Conservation (phyloP, 306 rosid species). For the Sicyos edulis region DNA sequence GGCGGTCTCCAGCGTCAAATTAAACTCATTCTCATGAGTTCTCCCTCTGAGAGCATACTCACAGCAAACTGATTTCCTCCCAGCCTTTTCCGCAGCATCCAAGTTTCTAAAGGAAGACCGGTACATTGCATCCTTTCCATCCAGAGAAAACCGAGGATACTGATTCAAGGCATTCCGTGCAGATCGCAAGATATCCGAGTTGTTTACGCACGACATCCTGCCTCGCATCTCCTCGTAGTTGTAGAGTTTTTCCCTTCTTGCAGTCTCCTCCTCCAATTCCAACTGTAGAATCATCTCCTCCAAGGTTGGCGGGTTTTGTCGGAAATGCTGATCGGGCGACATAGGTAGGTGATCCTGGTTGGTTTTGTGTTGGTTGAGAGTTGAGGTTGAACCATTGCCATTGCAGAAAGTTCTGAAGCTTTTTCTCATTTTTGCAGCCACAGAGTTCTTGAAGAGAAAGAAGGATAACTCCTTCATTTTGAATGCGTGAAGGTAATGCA, state of each 20-base stretch:
- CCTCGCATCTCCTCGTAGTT: conserved; percentile 28
- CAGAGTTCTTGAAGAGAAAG: conserved; percentile 58
- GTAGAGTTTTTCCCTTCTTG: conserved; percentile 39
- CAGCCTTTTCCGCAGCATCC: conserved; percentile 18
- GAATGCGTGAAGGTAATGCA: conserved; percentile 18
- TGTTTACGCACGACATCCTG: conserved; percentile 72
- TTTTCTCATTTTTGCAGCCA: conserved; percentile 75
- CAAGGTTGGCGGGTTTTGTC: conserved; percentile 41
- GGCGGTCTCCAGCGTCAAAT: conserved; percentile 23
- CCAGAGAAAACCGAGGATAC: conserved; percentile 88
- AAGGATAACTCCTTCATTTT: conserved; percentile 56
- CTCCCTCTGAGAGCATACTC: conserved; percentile 34
- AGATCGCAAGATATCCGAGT: conserved; percentile 67
- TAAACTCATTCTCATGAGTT: conserved; percentile 12
- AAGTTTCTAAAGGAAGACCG: conserved; percentile 57
- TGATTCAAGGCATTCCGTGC: conserved; percentile 87
- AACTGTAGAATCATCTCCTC: conserved; percentile 63
- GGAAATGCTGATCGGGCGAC: neutral
- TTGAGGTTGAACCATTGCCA: conserved; percentile 51
- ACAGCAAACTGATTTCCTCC: conserved; percentile 52
- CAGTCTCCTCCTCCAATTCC: conserved; percentile 63
- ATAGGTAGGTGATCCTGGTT: conserved; percentile 11
- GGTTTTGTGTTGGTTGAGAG: conserved; percentile 52
- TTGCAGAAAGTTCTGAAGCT: conserved; percentile 69
- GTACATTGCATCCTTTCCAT: conserved; percentile 88